Conservation (phyloP, 768 basidiomycete genomes). For the Mycena galericulata region DNA sequence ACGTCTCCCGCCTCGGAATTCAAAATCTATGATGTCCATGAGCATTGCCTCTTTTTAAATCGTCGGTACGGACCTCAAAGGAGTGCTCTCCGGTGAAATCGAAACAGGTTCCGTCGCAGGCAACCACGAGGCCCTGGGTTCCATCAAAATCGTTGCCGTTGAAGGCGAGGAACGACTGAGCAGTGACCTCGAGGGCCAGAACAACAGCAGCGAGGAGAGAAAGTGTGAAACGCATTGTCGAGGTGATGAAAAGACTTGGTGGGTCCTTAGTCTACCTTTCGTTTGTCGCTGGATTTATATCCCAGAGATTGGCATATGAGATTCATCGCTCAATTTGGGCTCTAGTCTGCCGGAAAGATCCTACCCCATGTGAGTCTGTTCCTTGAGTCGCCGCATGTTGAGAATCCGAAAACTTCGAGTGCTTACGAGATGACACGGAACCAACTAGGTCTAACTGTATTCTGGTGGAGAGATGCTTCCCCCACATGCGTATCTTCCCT, state of each 20-base stretch:
- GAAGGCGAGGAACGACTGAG: not conserved
- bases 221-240: conserved; percentile 9
- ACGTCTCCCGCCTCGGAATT: too few species aligned
- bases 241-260: not conserved
- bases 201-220: conserved; percentile 8
- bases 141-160: conserved; percentile 2
- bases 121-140: not conserved
- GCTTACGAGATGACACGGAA: too few species aligned
- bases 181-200: conserved; percentile 8
- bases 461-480: too few species aligned
- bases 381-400: too few species aligned
- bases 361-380: too few species aligned
- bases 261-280: not conserved
- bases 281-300: conserved; percentile 1
- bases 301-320: not conserved
- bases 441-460: too few species aligned
- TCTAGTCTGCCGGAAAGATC: not conserved
- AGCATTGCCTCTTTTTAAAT: too few species aligned
- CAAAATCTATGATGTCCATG: too few species aligned
- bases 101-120: conserved; percentile 15
- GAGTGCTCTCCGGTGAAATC: conserved; percentile 9
- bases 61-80: conserved; percentile 5
- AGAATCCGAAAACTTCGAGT: too few species aligned
- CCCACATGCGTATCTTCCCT: too few species aligned
- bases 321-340: not conserved